These are phyloP conservation scores for Fusarium neocosmosporiellum DNA, from an alignment of 2,329 filamentous ascomycete genomes.

Conservation along the genomic window DNA sequence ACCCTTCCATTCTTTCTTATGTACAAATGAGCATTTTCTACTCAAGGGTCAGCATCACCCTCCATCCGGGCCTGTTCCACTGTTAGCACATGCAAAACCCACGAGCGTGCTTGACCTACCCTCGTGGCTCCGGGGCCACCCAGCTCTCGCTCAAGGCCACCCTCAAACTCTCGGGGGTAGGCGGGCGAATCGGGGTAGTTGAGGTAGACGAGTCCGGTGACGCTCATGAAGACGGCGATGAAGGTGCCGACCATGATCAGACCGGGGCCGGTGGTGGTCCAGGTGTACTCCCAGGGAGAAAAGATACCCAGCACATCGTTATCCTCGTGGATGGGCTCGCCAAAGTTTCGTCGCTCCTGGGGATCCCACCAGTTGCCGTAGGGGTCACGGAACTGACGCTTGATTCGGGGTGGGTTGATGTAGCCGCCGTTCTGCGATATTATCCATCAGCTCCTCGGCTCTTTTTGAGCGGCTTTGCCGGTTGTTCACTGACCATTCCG, in stretches of 20 bases:
- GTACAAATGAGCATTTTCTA: slow-evolving; percentile 47
- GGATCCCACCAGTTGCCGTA: slow-evolving; percentile 97
- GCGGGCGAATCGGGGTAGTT: slow-evolving; percentile 79
- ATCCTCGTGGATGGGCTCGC: slow-evolving; percentile 96
- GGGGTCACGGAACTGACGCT: slow-evolving; percentile 93
- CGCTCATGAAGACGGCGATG: slow-evolving; percentile 69
- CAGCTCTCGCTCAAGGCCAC: slow-evolving; percentile 78
- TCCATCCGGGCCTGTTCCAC: slow-evolving; percentile 62
- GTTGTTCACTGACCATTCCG: slow-evolving; percentile 65
- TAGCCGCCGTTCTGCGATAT: slow-evolving; percentile 81
- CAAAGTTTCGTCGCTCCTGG: slow-evolving; percentile 96
- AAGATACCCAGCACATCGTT: slow-evolving; percentile 93
- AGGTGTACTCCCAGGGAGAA: slow-evolving; percentile 88
- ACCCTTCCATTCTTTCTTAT: slow-evolving; percentile 46
- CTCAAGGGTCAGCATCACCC: slow-evolving; percentile 65
- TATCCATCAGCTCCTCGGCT: slow-evolving; percentile 39
- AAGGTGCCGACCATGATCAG: slow-evolving; percentile 76
- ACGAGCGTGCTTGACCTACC: slow-evolving; percentile 61
- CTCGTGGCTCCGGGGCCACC: slow-evolving; percentile 74
- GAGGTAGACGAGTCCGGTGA: slow-evolving; percentile 75
- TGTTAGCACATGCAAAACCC: slow-evolving; percentile 27
- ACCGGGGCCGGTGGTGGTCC: slow-evolving; percentile 77
- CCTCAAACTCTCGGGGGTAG: slow-evolving; percentile 77
- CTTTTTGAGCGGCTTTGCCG: slow-evolving; percentile 5
- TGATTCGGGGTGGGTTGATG: slow-evolving; percentile 81